Percentiles rank a stretch among this genome's conserved stretches.
Conservation (phyloP, 371 early-diverging fungal genomes). For the Blastocladiella emersonii region DNA sequence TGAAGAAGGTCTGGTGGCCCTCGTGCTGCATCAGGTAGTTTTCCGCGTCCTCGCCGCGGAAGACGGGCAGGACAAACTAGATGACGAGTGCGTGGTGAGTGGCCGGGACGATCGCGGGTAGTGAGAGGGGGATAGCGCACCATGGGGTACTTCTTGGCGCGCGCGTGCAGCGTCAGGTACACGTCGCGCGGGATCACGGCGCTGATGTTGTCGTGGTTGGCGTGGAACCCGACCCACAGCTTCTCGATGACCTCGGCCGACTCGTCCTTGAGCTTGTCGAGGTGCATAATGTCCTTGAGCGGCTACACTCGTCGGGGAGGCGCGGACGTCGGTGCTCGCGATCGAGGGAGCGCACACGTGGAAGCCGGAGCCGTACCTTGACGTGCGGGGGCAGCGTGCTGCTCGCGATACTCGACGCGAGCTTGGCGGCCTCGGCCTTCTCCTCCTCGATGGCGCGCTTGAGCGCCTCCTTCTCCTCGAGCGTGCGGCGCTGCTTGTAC, state of each 20-base stretch:
- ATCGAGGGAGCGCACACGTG: not conserved
- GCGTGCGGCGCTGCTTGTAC: not conserved
- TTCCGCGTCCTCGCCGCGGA: constrained; percentile 3
- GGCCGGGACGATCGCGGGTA: not conserved
- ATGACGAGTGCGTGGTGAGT: not conserved
- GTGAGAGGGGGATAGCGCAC: not conserved
- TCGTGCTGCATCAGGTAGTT: constrained; percentile 3
- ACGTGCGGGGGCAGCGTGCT: constrained; percentile 8
- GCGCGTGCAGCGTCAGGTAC: constrained; percentile 1
- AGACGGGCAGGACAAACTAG: constrained; percentile 9
- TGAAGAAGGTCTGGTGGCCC: constrained; percentile 9
- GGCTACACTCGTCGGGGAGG: not conserved
- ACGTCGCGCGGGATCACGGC: constrained; percentile 6
- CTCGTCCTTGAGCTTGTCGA: constrained; percentile 2
- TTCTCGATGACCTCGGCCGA: constrained; percentile 2
- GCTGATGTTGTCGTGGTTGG: not conserved
- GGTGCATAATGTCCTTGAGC: not conserved
- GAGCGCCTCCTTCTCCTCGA: not conserved
- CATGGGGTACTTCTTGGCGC: constrained; percentile 7
- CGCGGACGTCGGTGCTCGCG: not conserved
- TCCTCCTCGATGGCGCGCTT: not conserved
- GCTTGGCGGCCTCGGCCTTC: not conserved
- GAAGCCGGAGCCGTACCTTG: not conserved
- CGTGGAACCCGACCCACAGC: constrained; percentile 6
- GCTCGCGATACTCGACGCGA: not conserved